Conservation (phyloP, 768 basidiomycete genomes). For the Suillus paluster region DNA sequence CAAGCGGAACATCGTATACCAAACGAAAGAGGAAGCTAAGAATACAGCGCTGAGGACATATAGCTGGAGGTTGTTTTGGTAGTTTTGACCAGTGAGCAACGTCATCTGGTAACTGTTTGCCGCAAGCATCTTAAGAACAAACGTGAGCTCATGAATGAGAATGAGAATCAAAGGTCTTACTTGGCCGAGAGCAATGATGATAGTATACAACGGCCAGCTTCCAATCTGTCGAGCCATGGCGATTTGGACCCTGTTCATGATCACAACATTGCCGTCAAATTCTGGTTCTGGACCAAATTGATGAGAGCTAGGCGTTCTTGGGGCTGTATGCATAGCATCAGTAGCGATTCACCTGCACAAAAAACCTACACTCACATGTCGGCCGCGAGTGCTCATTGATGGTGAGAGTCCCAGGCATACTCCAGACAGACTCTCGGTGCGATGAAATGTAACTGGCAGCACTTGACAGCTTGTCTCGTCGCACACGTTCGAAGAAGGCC, state of each 20-base stretch:
- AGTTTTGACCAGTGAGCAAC: constrained; percentile 84
- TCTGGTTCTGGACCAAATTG: constrained; percentile 52
- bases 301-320: constrained; percentile 54
- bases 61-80: constrained; percentile 77
- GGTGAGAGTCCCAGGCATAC: constrained; percentile 57
- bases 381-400: constrained; percentile 72
- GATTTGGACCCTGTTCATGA: constrained; percentile 87
- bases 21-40: constrained; percentile 81
- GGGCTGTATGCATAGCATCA: constrained; percentile 27
- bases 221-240: constrained; percentile 77
- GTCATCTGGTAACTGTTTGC: constrained; percentile 97
- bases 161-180: constrained; percentile 35
- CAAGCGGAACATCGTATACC: constrained; percentile 89
- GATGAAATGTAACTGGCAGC: constrained; percentile 82
- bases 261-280: constrained; percentile 62
- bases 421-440: constrained; percentile 82
- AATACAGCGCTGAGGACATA: constrained; percentile 93
- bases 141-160: constrained; percentile 9
- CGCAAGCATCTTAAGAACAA: constrained; percentile 65
- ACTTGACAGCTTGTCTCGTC: constrained; percentile 84
- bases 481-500: constrained; percentile 88
- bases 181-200: constrained; percentile 86
- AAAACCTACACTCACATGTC: constrained; percentile 56
- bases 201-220: constrained; percentile 92
- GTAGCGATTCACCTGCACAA: constrained; percentile 1